Base-by-base conservation (phyloP, 768 basidiomycete species). In the Phallus indusiatus region DNA sequence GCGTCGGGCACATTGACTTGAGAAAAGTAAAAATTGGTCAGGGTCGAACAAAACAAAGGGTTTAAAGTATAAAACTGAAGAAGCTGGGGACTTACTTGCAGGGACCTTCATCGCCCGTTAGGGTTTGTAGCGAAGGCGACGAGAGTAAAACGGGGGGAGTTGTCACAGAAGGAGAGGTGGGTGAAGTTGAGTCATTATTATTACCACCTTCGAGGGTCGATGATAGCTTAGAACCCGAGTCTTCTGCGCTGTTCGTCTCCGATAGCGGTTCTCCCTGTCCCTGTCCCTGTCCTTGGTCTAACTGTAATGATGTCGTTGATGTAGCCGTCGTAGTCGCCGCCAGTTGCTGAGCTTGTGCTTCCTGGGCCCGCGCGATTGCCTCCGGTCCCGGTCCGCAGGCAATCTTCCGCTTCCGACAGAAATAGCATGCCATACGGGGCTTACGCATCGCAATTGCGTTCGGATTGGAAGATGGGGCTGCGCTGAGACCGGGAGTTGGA, bases 1-100 rank as follows among this genome's bases (percentile, higher is more conserved):
- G 22, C 87, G 81, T 47, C 85, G 77, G 54, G 80, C 80, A 66
- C 87, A 89, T 74, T 89, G 87, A 69, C 87, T 89, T n/a, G n/a
- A n/a, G n/a, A n/a, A n/a, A n/a, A n/a, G n/a, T n/a, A n/a, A n/a
- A n/a, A n/a, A n/a, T n/a, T n/a, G n/a, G n/a, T n/a, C n/a, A n/a
- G n/a, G n/a, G n/a, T n/a, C n/a, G 66, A 63, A 68, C 49, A 47
- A 34, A 65, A 53, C 55, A 67, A 57, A 61, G 42, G 22, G 18
- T 18, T 50, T n/a, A n/a, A 18, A 37, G 22, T 47, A 37, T 49
- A 22, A 48, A 52, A 35, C 50, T 47, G 55, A 47, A 61, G 3
- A 63, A 53, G 59, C 53, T 56, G 56, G n/a, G n/a, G 17, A 78
- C 84, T 75, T 64, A 84, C 84, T 84, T 84, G 83, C 84, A 86